Evolutionary conservation across 2,329 filamentous ascomycete genomes (phyloP).

Genomic region (Pezicula carpinea): DNA sequence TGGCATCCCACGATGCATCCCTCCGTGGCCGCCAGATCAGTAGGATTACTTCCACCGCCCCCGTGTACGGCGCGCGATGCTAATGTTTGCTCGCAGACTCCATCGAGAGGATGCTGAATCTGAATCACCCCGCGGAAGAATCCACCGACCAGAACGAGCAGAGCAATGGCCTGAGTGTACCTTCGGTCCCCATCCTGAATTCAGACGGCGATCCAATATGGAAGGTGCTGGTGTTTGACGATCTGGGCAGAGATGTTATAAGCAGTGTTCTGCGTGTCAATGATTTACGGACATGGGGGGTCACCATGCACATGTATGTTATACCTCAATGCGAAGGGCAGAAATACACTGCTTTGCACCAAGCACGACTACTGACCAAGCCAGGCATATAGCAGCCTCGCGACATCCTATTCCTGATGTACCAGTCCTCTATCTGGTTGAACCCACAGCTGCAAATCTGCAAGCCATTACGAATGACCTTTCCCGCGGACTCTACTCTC

Average conservation of each 20-base stretch:
- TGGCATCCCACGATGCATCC: constrained; percentile 52
- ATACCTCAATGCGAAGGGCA: neutral
- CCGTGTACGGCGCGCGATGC: constrained; percentile 10
- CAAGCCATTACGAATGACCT: constrained; percentile 81
- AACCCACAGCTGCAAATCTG: constrained; percentile 78
- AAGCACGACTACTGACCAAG: constrained; percentile 17
- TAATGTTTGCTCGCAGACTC: constrained; percentile 53
- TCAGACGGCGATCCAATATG: constrained; percentile 89
- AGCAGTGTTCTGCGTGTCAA: constrained; percentile 93
- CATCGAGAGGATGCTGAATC: constrained; percentile 91
- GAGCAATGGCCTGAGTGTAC: constrained; percentile 57
- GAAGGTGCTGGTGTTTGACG: constrained; percentile 97
- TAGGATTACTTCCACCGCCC: constrained; percentile 35
- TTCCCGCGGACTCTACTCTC: constrained; percentile 81
- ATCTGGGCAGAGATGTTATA: constrained; percentile 86
- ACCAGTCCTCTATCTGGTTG: constrained; percentile 92
- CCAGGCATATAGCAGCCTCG: constrained; percentile 72
- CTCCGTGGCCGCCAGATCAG: constrained; percentile 70
- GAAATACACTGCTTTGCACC: neutral
- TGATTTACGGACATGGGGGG: constrained; percentile 87
- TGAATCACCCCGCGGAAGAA: constrained; percentile 68
- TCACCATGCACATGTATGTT: constrained; percentile 86
- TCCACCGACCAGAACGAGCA: constrained; percentile 47
- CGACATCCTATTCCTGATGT: constrained; percentile 94
- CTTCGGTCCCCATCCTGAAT: constrained; percentile 75